Conservation (phyloP, 345 rosid genomes). For the Eucalyptus caleyi region DNA sequence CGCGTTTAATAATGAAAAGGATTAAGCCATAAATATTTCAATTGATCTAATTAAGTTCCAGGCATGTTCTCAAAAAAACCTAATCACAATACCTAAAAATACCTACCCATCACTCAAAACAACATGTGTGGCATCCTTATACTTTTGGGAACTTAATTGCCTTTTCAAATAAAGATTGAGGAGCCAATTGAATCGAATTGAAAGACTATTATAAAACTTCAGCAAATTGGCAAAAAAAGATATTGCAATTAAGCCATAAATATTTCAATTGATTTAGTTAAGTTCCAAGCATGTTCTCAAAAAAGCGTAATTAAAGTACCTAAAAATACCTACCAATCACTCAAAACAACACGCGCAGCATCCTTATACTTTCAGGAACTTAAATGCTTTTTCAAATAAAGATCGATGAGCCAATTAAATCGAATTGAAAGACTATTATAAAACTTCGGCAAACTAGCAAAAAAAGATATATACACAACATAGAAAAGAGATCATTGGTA, state of each 20-base stretch:
- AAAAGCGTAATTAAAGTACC: rapidly evolving
- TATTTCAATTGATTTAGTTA: rapidly evolving
- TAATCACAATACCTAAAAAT: background rate
- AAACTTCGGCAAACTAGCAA: background rate
- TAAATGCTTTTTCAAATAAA: background rate
- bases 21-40: rapidly evolving
- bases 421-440: background rate
- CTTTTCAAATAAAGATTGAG: background rate
- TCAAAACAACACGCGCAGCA: rapidly evolving
- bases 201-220: background rate
- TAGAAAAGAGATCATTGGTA: rapidly evolving
- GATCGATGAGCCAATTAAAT: too few species aligned
- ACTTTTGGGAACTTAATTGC: background rate
- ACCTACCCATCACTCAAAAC: background rate
- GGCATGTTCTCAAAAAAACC: rapidly evolving
- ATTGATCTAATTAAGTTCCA: background rate
- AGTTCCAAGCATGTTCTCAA: background rate
- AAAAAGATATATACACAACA: too few species aligned
- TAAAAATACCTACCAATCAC: background rate
- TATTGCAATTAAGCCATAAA: background rate
- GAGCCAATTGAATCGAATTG: too few species aligned
- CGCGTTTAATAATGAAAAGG: background rate
- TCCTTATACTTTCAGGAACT: background rate
- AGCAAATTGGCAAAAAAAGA: background rate
- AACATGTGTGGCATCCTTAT: rapidly evolving